Conservation (phyloP, 345 rosid genomes). For the Stellera chamaejasme region DNA sequence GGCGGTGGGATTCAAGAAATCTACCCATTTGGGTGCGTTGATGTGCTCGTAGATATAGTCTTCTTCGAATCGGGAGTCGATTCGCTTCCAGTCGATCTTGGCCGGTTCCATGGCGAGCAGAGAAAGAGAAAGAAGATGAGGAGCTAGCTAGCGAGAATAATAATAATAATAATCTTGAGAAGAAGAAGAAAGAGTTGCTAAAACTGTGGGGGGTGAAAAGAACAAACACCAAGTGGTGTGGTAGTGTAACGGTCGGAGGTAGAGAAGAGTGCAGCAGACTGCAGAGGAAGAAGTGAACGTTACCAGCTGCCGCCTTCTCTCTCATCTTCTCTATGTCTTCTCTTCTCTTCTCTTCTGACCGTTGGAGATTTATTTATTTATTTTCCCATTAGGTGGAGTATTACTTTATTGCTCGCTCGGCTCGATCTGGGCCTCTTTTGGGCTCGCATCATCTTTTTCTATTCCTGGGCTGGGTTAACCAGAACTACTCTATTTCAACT, state of each 20-base stretch:
- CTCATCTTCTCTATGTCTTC: too few relatives aligned
- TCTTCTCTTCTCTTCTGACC: slow-evolving; percentile 20
- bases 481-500: too few relatives aligned
- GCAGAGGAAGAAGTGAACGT: slow-evolving; percentile 13
- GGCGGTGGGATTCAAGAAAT: slow-evolving; percentile 42
- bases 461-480: too few relatives aligned
- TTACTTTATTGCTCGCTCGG: too few relatives aligned
- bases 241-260: slow-evolving; percentile 29
- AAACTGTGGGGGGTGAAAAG: slow-evolving; percentile 10
- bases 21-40: slow-evolving; percentile 83
- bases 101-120: slow-evolving; percentile 62
- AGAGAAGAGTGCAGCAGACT: background rate
- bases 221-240: background rate
- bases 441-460: too few relatives aligned
- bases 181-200: background rate
- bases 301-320: background rate
- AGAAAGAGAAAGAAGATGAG: background rate
- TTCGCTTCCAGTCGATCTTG: slow-evolving; percentile 80
- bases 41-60: slow-evolving; percentile 72
- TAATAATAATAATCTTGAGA: slow-evolving; percentile 1
- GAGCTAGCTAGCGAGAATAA: too few relatives aligned
- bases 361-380: slow-evolving; percentile 19
- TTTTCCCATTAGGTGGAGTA: too few relatives aligned
- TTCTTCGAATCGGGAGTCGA: slow-evolving; percentile 63
- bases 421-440: too few relatives aligned